Percentiles rank a stretch among this genome's conserved stretches.
phyloP scores from a whole-genome alignment of 331 rosid species.

The Rosa hybrid region DNA sequence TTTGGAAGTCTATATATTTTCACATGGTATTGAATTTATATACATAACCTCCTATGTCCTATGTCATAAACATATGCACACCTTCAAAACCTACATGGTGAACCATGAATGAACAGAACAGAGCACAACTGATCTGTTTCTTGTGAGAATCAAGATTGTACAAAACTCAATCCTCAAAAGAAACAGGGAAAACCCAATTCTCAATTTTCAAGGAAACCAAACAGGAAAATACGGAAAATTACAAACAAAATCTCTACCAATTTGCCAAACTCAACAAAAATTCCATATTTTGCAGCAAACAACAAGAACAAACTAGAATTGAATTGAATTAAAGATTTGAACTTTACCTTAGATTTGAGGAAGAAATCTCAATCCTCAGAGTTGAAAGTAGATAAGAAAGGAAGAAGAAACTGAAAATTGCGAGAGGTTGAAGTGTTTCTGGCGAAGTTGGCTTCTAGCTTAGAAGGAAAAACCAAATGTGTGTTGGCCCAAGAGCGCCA shows the following conservation, averaged over 20 bases:
- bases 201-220: slow-evolving; percentile 18
- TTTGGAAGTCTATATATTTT: not conserved
- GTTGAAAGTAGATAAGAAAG: not conserved
- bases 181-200: not conserved
- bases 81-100: not conserved
- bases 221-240: not conserved
- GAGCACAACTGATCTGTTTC: slow-evolving; percentile 1
- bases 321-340: not conserved
- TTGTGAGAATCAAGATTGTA: not conserved
- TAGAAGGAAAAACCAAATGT: not conserved
- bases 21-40: not conserved
- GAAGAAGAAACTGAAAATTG: not conserved
- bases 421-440: not conserved
- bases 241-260: not conserved
- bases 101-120: not conserved
- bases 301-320: not conserved
- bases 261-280: slow-evolving; percentile 12
- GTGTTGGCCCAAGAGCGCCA: not conserved
- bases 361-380: not conserved
- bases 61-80: not conserved
- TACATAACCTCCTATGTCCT: not conserved
- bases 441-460: not conserved
- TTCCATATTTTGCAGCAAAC: not conserved
- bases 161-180: not conserved
- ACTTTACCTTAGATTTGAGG: slow-evolving; percentile 1